A percentile compares a stretch with the other conserved stretches of the same genome.
Evolutionary conservation across 441 rosid genomes (phyloP).

Genomic region (Brassica hybrid): DNA sequence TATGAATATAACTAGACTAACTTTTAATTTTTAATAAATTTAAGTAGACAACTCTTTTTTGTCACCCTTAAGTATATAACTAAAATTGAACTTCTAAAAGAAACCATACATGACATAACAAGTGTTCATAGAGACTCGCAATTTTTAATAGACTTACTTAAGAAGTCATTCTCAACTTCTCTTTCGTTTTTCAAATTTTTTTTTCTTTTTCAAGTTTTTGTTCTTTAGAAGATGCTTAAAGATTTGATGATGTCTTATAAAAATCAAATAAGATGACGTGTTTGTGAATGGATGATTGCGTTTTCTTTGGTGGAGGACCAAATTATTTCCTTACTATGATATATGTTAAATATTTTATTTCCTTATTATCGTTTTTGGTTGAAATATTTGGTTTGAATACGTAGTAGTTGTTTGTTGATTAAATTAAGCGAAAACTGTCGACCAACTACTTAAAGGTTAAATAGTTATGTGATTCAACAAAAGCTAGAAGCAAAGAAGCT

Average conservation of each 20-base stretch:
- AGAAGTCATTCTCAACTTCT: not conserved
- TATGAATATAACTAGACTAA: too few species aligned
- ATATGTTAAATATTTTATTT: not conserved
- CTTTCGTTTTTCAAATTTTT: not conserved
- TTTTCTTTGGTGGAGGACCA: not conserved
- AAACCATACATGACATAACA: not conserved
- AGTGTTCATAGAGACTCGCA: not conserved
- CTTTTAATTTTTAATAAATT: too few species aligned
- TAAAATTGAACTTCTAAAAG: too few species aligned
- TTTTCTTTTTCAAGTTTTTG: too few species aligned
- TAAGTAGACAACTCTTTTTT: too few species aligned
- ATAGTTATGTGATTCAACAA: conserved; percentile 1
- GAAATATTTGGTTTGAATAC: not conserved
- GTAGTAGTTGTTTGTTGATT: conserved; percentile 10
- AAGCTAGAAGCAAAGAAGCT: conserved; percentile 27
- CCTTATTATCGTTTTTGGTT: not conserved
- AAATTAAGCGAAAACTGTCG: conserved; percentile 6
- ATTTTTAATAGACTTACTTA: not conserved
- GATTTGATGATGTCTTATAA: not conserved
- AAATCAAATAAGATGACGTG: not conserved
- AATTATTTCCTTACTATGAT: not conserved
- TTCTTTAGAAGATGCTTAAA: not conserved
- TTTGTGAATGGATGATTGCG: not conserved
- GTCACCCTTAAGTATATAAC: too few species aligned
- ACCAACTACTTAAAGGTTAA: conserved; percentile 7